A percentile compares a stretch with the other conserved stretches of the same genome.
phyloP scores from a whole-genome alignment of 2,329 filamentous ascomycete species.

The Phyllachora maydis region DNA sequence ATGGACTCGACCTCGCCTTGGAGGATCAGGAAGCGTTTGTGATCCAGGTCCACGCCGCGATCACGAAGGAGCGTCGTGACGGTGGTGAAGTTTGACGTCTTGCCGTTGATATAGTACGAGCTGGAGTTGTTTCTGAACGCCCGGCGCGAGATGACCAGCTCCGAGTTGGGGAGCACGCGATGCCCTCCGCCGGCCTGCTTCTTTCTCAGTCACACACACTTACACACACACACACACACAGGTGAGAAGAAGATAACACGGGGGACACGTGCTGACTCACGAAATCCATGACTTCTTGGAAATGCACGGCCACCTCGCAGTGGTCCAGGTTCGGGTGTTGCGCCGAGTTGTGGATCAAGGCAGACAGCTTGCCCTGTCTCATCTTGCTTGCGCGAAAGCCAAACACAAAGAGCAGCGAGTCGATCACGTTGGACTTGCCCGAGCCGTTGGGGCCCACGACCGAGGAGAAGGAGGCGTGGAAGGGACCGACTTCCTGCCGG shows the following conservation, averaged over 20 bases:
- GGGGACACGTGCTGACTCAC: too few relatives aligned
- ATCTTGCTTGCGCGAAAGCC: constrained; percentile 98
- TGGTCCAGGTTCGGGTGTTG: constrained; percentile 66
- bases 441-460: constrained; percentile 97
- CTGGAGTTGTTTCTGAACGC: constrained; percentile 97
- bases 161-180: constrained; percentile 63
- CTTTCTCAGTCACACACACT: too few relatives aligned
- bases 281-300: constrained; percentile 87
- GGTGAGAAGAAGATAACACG: too few relatives aligned
- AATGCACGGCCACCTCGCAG: constrained; percentile 93
- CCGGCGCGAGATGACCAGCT: constrained; percentile 70
- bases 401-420: constrained; percentile 95
- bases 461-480: constrained; percentile 92
- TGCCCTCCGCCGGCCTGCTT: constrained; percentile 54
- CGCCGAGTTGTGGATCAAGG: constrained; percentile 91
- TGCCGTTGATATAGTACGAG: constrained; percentile 92
- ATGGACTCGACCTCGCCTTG: constrained; percentile 98
- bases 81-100: constrained; percentile 75
- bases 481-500: constrained; percentile 83
- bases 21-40: constrained; percentile 93
- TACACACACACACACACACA: too few relatives aligned
- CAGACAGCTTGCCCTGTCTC: constrained; percentile 95
- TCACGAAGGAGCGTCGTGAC: constrained; percentile 77
- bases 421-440: constrained; percentile 97
- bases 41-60: constrained; percentile 82